phyloP scores from a whole-genome alignment of 2,329 filamentous ascomycete species.

The Aspergillus novoparasiticus region DNA sequence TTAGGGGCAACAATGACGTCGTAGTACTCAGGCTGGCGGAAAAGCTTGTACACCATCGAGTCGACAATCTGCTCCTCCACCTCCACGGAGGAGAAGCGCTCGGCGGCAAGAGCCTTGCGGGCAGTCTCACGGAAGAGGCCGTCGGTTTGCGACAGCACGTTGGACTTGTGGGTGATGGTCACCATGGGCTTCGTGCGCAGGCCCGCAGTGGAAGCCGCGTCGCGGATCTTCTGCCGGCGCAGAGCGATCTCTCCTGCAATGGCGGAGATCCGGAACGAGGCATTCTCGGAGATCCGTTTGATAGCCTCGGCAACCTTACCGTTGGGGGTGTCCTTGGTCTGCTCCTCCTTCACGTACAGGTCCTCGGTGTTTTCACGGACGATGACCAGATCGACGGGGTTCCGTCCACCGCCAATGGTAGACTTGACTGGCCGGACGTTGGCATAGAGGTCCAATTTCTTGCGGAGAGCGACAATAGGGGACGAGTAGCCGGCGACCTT shows the following conservation, averaged over 20 bases:
- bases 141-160: conserved; percentile 94
- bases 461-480: conserved; percentile 94
- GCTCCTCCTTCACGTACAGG: conserved; percentile 96
- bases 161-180: conserved; percentile 98
- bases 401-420: conserved; percentile 54
- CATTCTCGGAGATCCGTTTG: conserved; percentile 90
- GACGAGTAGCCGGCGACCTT: conserved; percentile 94
- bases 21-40: conserved; percentile 92
- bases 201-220: conserved; percentile 50
- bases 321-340: conserved; percentile 69
- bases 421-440: conserved; percentile 97
- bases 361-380: conserved; percentile 99
- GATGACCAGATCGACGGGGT: conserved; percentile 92
- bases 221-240: conserved; percentile 78
- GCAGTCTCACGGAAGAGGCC: conserved; percentile 87
- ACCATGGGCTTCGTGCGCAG: conserved; percentile 71
- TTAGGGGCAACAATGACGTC: conserved; percentile 98
- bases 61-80: conserved; percentile 99
- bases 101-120: conserved; percentile 68
- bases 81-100: conserved; percentile 64
- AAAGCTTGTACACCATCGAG: conserved; percentile 99
- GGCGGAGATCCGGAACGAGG: conserved; percentile 80
- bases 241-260: conserved; percentile 96
- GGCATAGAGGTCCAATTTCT: conserved; percentile 91
- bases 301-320: conserved; percentile 94